Evolutionary conservation across 805 yeast species (phyloP), one percentile per base, ranked within the genome.

Genomic region (Aciculoconidium aculeatum): DNA sequence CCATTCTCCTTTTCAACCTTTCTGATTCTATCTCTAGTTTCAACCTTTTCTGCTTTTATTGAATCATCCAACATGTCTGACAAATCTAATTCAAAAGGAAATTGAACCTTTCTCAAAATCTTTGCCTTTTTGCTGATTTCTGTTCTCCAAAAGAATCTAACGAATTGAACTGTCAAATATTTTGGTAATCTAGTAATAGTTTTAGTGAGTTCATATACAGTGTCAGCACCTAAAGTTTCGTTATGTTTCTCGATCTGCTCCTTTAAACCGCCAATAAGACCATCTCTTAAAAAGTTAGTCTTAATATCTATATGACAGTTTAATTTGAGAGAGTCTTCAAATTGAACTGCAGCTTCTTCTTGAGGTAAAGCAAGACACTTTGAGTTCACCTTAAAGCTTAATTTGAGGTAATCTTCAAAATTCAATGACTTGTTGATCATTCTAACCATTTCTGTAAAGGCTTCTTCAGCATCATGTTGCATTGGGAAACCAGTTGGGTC

Each of bases 381-480:
- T 16, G 80, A 70, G 9, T 67, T 60, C 4, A 78, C 70, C 43
- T 72, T 77, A 48, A 83, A 81, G 21, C 68, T 65, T 25, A 94
- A 65, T 26, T 72, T 75, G 52, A 88, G 81, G 38, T 67, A 66
- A 35, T 70, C 70, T 30, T 75, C 74, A 21, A 76, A 54, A 12
- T 73, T 68, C 15, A 70, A 67, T 8, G 65, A 69, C 13, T 55
- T 47, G 20, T 69, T 54, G 36, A 85, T 54, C 17, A 68, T 58
- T 19, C 64, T 59, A 39, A 88, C 58, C 28, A 92, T 69, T 53
- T 82, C 90, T 6, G 96, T 80, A 59, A 77, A 87, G 11, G 90
- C 82, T 54, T 92, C 99, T 61, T 92, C 99, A 0, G 98, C 98
- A 63, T 92, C 99, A 60, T 92, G 99, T 61, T 92, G 98, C 56